Conservation (phyloP, 371 early-diverging fungal genomes). For the Mortierella sp. region DNA sequence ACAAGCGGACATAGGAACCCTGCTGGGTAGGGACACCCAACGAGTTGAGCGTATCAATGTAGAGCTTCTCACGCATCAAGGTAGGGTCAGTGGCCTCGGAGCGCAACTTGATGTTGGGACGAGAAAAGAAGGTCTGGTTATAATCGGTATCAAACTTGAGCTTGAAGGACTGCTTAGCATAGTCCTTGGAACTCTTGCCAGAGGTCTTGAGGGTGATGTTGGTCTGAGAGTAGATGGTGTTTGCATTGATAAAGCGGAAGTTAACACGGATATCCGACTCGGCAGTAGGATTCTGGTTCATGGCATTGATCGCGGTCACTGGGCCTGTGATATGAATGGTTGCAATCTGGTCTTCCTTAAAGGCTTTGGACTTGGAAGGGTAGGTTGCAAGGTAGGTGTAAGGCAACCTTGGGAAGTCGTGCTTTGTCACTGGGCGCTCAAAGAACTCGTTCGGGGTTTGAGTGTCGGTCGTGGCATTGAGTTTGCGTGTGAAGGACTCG, state of each 20-base stretch:
- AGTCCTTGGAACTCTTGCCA: conserved; percentile 68
- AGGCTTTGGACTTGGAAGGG: conserved; percentile 48
- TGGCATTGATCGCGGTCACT: conserved; percentile 30
- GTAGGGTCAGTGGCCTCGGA: conserved; percentile 64
- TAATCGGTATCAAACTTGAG: conserved; percentile 59
- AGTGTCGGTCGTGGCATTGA: conserved; percentile 38
- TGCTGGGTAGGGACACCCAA: conserved; percentile 63
- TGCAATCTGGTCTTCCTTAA: conserved; percentile 56
- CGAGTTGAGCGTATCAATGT: conserved; percentile 61
- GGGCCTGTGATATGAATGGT: conserved; percentile 61
- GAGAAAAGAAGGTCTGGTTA: conserved; percentile 57
- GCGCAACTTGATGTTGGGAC: conserved; percentile 63
- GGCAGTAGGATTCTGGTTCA: conserved; percentile 50
- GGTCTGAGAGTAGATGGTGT: conserved; percentile 55
- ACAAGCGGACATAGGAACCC: conserved; percentile 61
- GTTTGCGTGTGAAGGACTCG: conserved; percentile 39
- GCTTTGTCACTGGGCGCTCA: conserved; percentile 35
- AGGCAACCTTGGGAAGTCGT: conserved; percentile 23
- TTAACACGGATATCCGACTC: conserved; percentile 49
- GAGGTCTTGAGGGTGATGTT: conserved; percentile 60
- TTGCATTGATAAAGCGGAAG: conserved; percentile 59
- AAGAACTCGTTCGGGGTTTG: conserved; percentile 45
- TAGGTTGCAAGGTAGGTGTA: conserved; percentile 43
- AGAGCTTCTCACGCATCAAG: conserved; percentile 60
- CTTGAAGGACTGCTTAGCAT: conserved; percentile 64